Base-by-base conservation (phyloP, 1,139 yeast genomes). In the Chernovozyma sophiae-reginae region DNA sequence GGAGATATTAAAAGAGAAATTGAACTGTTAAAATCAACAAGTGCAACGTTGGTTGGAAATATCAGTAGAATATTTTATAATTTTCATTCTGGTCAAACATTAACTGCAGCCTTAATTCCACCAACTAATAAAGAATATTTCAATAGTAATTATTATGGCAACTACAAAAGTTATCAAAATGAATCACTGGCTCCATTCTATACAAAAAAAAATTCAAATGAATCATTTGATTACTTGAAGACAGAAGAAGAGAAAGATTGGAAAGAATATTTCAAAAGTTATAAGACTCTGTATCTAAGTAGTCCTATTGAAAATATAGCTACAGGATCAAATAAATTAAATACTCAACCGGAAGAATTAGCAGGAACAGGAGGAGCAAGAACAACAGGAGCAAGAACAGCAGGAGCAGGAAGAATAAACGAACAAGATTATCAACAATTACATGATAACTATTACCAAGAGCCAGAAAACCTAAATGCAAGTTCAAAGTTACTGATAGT, bases 171-270 rank as follows among this genome's bases (percentile, higher is more conserved):
- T 20, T 7, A 20, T 10, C 6, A 20, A 20, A 20, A 7, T 20
- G 23, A 7, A 7, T 10, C 6, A 7, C 10, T 10, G 23, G 10
- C 23, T 20, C 8, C 23, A 20, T 20, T 10, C 10, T 20, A 7
- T 20, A 10, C 6, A 7, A 20, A 20, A 6, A 6, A 20, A 20
- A 6, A 6, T 20, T 6, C 6, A 20, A 20, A 20, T 20, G 23
- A 20, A 20, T 7, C 8, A 6, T 20, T 61, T 46, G 56, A 62
- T 39, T 46, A 61, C n/a, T 43, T 55, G 10, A 53, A 61, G 2
- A 35, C 49, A 24, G 54, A 51, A 34, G 68, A 66, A 4, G 42
- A 55, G 27, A 42, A 42, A 3, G 44, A 45, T 30, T 56, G 63
- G 57, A 53, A 48, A 27, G 43, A 39, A 4, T 57, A 47, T 38